Conservation (phyloP, 2,329 filamentous ascomycete species). For the Botrytis squamosa region DNA sequence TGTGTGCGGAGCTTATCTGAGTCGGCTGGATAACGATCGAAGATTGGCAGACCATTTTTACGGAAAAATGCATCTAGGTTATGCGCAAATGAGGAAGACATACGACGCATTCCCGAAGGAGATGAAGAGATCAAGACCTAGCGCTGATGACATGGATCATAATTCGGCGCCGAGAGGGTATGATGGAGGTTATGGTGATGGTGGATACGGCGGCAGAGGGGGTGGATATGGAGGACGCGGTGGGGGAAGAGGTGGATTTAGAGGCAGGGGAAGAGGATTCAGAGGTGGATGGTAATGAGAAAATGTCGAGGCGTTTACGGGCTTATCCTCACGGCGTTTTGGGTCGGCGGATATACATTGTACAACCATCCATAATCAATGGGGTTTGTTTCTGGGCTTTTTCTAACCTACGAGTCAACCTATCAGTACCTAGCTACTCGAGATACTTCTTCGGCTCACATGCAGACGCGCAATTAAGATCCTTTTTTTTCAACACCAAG, state of each 20-base stretch:
- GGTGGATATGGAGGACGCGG: slow-evolving; percentile 42
- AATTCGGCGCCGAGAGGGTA: slow-evolving; percentile 52
- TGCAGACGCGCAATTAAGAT: background rate
- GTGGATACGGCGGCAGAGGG: slow-evolving; percentile 39
- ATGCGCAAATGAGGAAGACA: slow-evolving; percentile 96
- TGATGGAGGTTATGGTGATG: slow-evolving; percentile 52
- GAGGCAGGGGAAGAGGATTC: slow-evolving; percentile 32
- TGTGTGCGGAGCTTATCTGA: slow-evolving; percentile 94
- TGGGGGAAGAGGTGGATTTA: slow-evolving; percentile 32
- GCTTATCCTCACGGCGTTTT: slow-evolving; percentile 16
- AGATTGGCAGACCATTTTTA: slow-evolving; percentile 96
- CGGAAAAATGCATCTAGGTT: slow-evolving; percentile 98
- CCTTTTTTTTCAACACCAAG: background rate
- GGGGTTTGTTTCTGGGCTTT: background rate
- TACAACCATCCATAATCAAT: slow-evolving; percentile 4
- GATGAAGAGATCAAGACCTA: slow-evolving; percentile 66
- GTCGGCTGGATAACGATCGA: slow-evolving; percentile 88
- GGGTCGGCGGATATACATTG: slow-evolving; percentile 11
- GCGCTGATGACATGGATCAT: slow-evolving; percentile 53
- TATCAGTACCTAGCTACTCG: background rate
- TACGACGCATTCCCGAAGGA: slow-evolving; percentile 85
- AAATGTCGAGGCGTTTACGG: slow-evolving; percentile 7
- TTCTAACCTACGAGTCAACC: slow-evolving; percentile 4
- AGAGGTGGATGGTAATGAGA: slow-evolving; percentile 34
- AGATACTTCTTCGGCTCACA: background rate